Conservation (phyloP, 768 basidiomycete species). For the Lyophyllum semitale region DNA sequence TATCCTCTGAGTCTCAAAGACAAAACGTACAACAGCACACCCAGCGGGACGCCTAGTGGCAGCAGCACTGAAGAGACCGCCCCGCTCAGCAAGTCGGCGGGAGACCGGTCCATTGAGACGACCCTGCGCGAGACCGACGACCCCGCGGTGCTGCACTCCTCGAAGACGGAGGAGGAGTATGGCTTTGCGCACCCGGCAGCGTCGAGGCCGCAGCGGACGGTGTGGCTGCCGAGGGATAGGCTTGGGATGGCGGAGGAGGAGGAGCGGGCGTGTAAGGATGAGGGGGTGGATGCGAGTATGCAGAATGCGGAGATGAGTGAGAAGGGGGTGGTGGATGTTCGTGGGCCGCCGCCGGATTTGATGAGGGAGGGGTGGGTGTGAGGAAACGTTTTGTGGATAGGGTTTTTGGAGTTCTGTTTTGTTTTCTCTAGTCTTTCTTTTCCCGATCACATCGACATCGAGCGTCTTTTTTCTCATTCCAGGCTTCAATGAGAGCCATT, state of each 20-base stretch:
- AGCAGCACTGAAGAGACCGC: neutral
- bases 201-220: slow-evolving; percentile 65
- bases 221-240: slow-evolving; percentile 85
- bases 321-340: slow-evolving; percentile 60
- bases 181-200: slow-evolving; percentile 90
- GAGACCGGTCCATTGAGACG: no score
- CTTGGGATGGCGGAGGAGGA: slow-evolving; percentile 67
- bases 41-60: neutral
- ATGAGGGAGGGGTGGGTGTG: slow-evolving; percentile 7
- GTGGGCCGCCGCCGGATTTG: slow-evolving; percentile 35
- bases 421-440: no score
- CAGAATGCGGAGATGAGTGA: slow-evolving; percentile 59
- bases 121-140: slow-evolving; percentile 11
- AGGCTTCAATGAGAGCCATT: no score
- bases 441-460: no score
- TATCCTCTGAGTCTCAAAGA: slow-evolving; percentile 83
- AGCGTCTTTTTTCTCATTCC: no score
- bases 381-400: no score
- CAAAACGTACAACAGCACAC: slow-evolving; percentile 46
- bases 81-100: slow-evolving; percentile 5
- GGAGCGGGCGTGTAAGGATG: slow-evolving; percentile 51
- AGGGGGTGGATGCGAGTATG: slow-evolving; percentile 51
- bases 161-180: slow-evolving; percentile 41
- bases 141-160: neutral
- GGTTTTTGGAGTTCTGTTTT: no score